phyloP scores from a whole-genome alignment of 768 basidiomycete genomes.

The Postia placenta region DNA sequence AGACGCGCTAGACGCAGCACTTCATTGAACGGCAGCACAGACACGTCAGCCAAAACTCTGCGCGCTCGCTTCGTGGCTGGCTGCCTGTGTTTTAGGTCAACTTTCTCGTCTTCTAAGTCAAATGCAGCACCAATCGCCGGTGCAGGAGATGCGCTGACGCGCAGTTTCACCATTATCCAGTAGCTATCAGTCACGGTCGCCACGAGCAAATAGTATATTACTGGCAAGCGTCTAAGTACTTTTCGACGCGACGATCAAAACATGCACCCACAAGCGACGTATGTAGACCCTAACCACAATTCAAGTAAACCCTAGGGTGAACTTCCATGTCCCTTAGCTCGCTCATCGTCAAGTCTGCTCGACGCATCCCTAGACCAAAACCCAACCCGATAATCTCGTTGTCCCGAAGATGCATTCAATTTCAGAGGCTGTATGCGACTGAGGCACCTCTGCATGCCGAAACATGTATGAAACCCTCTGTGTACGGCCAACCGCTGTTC shows the following conservation, averaged over 20 bases:
- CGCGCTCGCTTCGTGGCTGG: neutral
- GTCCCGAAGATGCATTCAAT: too few relatives aligned
- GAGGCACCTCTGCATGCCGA: conserved; percentile 21
- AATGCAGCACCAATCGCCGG: too few relatives aligned
- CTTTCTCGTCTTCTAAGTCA: conserved; percentile 4
- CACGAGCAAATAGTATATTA: too few relatives aligned
- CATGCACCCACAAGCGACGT: too few relatives aligned
- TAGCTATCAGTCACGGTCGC: too few relatives aligned
- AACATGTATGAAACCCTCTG: conserved; percentile 53
- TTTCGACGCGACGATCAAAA: too few relatives aligned
- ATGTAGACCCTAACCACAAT: neutral
- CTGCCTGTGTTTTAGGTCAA: neutral
- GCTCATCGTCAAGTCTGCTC: neutral
- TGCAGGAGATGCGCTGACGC: too few relatives aligned
- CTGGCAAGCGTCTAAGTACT: too few relatives aligned
- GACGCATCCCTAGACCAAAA: too few relatives aligned
- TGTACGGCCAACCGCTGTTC: conserved; percentile 73
- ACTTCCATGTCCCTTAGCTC: conserved; percentile 2
- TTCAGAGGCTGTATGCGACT: conserved; percentile 27
- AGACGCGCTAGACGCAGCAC: neutral
- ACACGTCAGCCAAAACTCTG: neutral
- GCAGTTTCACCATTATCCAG: too few relatives aligned
- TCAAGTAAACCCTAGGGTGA: neutral
- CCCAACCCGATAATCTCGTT: too few relatives aligned
- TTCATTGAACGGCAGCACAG: neutral